phyloP scores from a whole-genome alignment of 2,329 filamentous ascomycete species.

The Paraconiothyrium sp. region DNA sequence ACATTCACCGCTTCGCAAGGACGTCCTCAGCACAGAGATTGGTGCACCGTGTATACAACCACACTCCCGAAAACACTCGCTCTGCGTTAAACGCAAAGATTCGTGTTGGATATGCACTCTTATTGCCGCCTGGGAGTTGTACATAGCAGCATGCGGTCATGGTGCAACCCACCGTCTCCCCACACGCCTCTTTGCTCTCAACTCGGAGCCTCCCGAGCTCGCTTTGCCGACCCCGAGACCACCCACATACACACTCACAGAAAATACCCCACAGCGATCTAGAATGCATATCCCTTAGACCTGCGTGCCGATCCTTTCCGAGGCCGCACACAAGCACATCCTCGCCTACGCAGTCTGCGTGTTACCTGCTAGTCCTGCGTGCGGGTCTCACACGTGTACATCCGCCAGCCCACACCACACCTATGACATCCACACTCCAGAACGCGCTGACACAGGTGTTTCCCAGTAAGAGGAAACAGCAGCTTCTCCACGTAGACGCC shows the following conservation, averaged over 20 bases:
- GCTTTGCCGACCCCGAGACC: not conserved
- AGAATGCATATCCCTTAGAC: not conserved
- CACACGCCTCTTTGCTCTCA: not conserved
- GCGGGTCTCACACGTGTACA: not conserved
- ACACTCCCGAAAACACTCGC: not conserved
- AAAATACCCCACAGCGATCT: slow-evolving; percentile 11
- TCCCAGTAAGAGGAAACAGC: not conserved
- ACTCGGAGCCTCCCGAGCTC: not conserved
- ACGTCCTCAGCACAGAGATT: not conserved
- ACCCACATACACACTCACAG: not conserved
- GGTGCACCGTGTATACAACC: not conserved
- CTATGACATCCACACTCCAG: not conserved
- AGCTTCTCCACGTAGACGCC: not conserved
- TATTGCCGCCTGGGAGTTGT: slow-evolving; percentile 8
- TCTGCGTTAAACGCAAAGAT: not conserved
- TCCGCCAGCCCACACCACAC: not conserved
- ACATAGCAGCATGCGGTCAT: slow-evolving; percentile 6
- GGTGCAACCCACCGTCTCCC: slow-evolving; percentile 11
- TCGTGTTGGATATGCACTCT: not conserved
- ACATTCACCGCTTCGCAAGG: not conserved
- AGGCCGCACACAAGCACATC: not conserved
- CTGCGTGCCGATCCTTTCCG: slow-evolving; percentile 13
- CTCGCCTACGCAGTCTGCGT: not conserved
- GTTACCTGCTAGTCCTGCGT: not conserved
- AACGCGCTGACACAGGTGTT: not conserved